phyloP scores from a whole-genome alignment of 208 protist genomes.

The Acanthamoeba royreba region DNA sequence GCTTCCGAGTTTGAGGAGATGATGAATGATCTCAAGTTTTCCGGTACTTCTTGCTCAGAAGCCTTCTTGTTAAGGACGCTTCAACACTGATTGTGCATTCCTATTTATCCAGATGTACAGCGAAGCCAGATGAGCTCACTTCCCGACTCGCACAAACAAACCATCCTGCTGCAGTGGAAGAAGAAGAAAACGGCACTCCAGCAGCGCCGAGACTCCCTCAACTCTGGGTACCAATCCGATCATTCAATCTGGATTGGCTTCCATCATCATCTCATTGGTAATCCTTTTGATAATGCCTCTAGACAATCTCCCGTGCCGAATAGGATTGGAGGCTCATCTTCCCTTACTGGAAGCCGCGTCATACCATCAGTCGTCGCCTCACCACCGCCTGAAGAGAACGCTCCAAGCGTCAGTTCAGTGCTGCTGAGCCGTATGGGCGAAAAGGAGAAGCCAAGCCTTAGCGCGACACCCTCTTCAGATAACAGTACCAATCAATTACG shows the following conservation, averaged over 20 bases:
- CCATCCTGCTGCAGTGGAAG: background rate
- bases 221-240: background rate
- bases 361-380: background rate
- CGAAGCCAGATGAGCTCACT: background rate
- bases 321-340: no score
- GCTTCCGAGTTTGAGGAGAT: background rate
- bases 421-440: background rate
- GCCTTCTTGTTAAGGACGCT: no score
- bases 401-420: background rate
- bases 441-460: background rate
- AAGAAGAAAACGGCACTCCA: background rate
- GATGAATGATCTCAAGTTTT: background rate
- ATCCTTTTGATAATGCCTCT: no score
- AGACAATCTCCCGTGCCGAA: no score
- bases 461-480: background rate
- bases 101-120: background rate
- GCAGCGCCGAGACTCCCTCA: background rate
- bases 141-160: background rate
- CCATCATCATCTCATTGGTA: no score
- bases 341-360: no score
- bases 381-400: background rate
- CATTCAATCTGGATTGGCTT: no score
- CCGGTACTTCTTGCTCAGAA: no score
- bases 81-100: no score
- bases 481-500: no score